Evolutionary conservation across 768 basidiomycete genomes (phyloP).

Genomic region (Pisolithus tinctorius): DNA sequence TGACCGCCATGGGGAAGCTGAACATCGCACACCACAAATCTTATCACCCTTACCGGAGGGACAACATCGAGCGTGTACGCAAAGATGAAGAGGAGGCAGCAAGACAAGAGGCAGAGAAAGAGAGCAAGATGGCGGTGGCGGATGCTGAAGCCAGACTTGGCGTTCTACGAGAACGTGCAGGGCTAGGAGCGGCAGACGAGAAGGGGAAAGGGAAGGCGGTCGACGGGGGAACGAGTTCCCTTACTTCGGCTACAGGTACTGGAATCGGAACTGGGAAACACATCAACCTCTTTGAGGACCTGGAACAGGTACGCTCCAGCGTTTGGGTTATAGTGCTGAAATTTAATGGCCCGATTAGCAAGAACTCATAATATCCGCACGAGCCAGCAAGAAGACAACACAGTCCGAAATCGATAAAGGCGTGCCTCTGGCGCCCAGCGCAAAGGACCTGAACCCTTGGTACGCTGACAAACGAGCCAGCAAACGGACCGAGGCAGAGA

Average conservation of each 20-base stretch:
- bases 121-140: conserved; percentile 66
- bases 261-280: conserved; percentile 44
- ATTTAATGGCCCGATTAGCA: conserved; percentile 26
- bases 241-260: neutral
- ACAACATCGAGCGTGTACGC: conserved; percentile 77
- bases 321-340: neutral
- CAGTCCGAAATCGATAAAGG: conserved; percentile 61
- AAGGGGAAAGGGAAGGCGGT: conserved; percentile 29
- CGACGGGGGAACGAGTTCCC: conserved; percentile 25
- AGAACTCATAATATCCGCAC: conserved; percentile 39
- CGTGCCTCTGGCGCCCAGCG: conserved; percentile 63
- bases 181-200: conserved; percentile 26
- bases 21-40: conserved; percentile 91
- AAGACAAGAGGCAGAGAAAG: conserved; percentile 58
- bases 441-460: conserved; percentile 79
- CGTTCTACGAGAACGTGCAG: conserved; percentile 56
- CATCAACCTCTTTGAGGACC: conserved; percentile 78
- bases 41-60: conserved; percentile 78
- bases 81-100: conserved; percentile 76
- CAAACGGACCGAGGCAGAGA: conserved; percentile 10
- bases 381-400: conserved; percentile 41
- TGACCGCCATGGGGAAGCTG: conserved; percentile 61
- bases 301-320: conserved; percentile 54
- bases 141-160: conserved; percentile 78
- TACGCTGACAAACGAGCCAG: conserved; percentile 38